Conservation (phyloP, 2,329 filamentous ascomycete genomes). For the Pseudocercospora musae region DNA sequence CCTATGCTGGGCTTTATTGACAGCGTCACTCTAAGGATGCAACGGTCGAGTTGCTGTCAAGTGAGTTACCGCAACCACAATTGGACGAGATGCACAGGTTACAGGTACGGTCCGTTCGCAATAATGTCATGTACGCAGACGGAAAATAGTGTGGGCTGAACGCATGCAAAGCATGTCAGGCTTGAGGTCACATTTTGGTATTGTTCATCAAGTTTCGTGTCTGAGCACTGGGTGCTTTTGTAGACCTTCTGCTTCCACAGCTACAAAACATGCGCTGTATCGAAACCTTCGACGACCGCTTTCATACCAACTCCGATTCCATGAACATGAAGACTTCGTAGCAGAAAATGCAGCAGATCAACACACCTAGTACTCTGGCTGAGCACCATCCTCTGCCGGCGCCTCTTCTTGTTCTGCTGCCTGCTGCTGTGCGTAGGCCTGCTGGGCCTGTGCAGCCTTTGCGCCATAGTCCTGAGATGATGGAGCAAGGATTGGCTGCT, state of each 20-base stretch:
- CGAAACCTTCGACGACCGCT: slow-evolving; percentile 6
- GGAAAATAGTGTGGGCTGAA: not conserved
- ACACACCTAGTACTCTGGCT: slow-evolving; percentile 14
- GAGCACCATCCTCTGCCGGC: slow-evolving; percentile 24
- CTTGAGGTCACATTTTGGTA: not conserved
- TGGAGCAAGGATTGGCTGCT: slow-evolving; percentile 90
- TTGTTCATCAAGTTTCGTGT: slow-evolving; percentile 1
- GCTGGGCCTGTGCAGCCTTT: slow-evolving; percentile 71
- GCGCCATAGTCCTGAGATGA: slow-evolving; percentile 98
- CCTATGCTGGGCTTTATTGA: not conserved
- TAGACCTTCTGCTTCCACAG: slow-evolving; percentile 1
- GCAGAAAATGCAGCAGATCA: slow-evolving; percentile 7
- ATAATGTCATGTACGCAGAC: not conserved
- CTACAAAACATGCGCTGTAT: not conserved
- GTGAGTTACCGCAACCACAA: not conserved
- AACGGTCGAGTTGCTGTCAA: not conserved
- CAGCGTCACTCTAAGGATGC: not conserved
- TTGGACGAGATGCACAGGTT: not conserved
- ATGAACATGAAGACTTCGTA: slow-evolving; percentile 15
- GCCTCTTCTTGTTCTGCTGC: slow-evolving; percentile 37
- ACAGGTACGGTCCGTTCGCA: not conserved
- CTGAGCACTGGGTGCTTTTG: not conserved
- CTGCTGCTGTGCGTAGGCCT: slow-evolving; percentile 58
- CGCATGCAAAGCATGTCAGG: not conserved
- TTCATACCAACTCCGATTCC: slow-evolving; percentile 14